Base-by-base conservation (phyloP, 495 filamentous ascomycete genomes). In the Trichoderma orchidacearum region DNA sequence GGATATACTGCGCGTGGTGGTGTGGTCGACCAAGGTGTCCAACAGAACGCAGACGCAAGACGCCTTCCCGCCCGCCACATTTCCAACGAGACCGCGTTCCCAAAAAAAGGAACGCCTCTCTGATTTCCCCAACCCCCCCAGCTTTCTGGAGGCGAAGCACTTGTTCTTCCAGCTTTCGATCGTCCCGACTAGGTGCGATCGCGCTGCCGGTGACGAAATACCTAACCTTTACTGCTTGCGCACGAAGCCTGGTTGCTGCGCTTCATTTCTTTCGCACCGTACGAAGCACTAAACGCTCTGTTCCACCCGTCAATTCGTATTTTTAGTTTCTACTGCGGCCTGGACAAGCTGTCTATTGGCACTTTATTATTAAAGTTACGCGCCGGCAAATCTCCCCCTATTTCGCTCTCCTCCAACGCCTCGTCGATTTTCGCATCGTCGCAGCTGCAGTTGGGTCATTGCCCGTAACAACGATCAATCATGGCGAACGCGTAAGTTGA, bases 401-500 rank as follows among this genome's bases (percentile, higher is more conserved):
- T 48, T 27, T n/a, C 21, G 11, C 41, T 23, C 41, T 23, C 21
- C 27, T 27, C 15, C 41, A 48, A 48, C 41, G 41, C 41, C 15
- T 7, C 15, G 11, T 27, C 21, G 8, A 25, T 48, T 6, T 13
- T 12, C 15, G 18, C 21, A 23, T 23, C 34, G 12, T 36, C 34
- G 34, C 34, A 36, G 18, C 21, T 25, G 17, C 7, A 11, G 41
- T 13, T 12, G 41, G 41, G 41, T 48, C 21, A 48, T 17, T 9
- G 41, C 41, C 41, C 41, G 21, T 23, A 13, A 48, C 41, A 48
- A 2, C 23, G n/a, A 48, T 25, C 17, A 3, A 57, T 9, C 27
- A 57, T 57, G 55, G 45, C 55, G 13, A 30, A 41, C 21, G 30
- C 55, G 55, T 57, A 23, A 57, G 55, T 51, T 6, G 45, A 50